These are phyloP conservation scores for Fraxinus paxiana DNA, from an alignment of 305 asterid species.

Conservation along the genomic window DNA sequence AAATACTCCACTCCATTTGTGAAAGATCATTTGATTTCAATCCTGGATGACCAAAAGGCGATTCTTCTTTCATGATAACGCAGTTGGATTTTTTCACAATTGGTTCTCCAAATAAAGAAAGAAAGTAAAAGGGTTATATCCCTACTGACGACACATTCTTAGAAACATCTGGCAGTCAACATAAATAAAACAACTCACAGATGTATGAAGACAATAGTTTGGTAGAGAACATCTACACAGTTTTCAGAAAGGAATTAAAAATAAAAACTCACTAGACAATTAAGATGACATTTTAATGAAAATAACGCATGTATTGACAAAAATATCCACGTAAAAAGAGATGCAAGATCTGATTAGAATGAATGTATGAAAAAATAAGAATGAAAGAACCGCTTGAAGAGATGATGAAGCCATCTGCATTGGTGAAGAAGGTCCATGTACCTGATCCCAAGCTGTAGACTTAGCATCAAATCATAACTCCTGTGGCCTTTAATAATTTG, in stretches of 20 bases:
- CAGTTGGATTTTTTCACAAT: neutral
- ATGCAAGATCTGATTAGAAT: neutral
- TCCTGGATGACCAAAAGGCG: neutral
- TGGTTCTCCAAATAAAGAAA: neutral
- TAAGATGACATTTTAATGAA: neutral
- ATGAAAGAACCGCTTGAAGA: neutral
- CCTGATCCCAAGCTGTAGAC: constrained; percentile 99
- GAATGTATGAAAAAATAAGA: neutral
- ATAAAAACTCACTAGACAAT: neutral
- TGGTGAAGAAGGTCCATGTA: constrained; percentile 25
- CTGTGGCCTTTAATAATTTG: constrained; percentile 92
- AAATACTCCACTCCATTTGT: neutral
- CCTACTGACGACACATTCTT: neutral
- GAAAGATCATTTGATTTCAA: neutral
- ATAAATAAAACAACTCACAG: neutral
- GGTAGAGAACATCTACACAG: neutral
- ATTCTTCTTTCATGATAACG: neutral
- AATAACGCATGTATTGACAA: neutral
- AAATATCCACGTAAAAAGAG: neutral
- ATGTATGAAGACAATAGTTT: neutral
- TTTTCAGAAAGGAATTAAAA: neutral
- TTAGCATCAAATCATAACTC: constrained; percentile 94
- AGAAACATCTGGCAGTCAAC: neutral
- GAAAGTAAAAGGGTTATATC: neutral
- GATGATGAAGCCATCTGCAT: constrained; percentile 8